Conservation (phyloP, 2,329 filamentous ascomycete genomes). For the Fusarium euwallaceae region DNA sequence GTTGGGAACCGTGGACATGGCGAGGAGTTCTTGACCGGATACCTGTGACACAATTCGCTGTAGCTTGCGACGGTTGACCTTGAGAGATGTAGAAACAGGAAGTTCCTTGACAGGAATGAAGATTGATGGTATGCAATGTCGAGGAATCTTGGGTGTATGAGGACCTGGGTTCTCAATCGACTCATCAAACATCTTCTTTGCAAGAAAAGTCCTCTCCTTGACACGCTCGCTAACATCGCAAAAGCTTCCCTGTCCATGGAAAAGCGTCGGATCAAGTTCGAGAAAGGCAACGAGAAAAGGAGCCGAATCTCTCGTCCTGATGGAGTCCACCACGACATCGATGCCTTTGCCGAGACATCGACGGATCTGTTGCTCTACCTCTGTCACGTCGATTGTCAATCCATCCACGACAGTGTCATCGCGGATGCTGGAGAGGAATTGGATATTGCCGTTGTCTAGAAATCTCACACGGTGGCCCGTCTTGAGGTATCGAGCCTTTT, state of each 20-base stretch:
- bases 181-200: slow-evolving; percentile 59
- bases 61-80: slow-evolving; percentile 63
- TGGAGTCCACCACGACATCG: slow-evolving; percentile 63
- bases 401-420: slow-evolving; percentile 59
- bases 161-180: slow-evolving; percentile 52
- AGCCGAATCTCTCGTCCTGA: slow-evolving; percentile 59
- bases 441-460: slow-evolving; percentile 61
- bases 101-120: slow-evolving; percentile 64
- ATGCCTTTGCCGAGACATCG: slow-evolving; percentile 60
- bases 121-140: slow-evolving; percentile 60
- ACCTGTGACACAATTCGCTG: slow-evolving; percentile 59
- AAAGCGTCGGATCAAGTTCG: slow-evolving; percentile 59
- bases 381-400: slow-evolving; percentile 56
- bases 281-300: slow-evolving; percentile 63
- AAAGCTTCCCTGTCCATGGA: slow-evolving; percentile 55
- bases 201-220: slow-evolving; percentile 58
- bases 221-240: slow-evolving; percentile 55
- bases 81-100: slow-evolving; percentile 63
- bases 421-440: slow-evolving; percentile 60
- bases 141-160: slow-evolving; percentile 47
- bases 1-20: slow-evolving; percentile 55
- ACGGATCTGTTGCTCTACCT: slow-evolving; percentile 63
- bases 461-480: slow-evolving; percentile 66
- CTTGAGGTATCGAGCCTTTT: slow-evolving; percentile 58
- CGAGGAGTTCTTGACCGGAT: slow-evolving; percentile 58